Conservation (phyloP, 2,329 filamentous ascomycete genomes). For the Corynespora cassiicola region DNA sequence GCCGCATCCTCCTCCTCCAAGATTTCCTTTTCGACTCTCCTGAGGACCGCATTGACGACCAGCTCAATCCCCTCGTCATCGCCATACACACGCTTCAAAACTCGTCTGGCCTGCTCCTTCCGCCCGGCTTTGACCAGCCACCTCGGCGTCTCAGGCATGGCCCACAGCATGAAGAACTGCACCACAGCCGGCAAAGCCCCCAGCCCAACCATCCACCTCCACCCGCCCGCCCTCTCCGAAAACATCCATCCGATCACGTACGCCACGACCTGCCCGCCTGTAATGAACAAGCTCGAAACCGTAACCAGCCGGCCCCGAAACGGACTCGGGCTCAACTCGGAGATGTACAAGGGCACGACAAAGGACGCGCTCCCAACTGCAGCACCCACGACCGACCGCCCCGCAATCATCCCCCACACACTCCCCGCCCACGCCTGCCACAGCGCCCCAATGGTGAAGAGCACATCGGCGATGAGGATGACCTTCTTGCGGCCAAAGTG, state of each 20-base stretch:
- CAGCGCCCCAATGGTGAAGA: conserved; percentile 73
- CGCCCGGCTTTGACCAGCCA: conserved; percentile 79
- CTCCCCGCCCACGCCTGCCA: conserved; percentile 66
- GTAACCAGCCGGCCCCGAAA: conserved; percentile 83
- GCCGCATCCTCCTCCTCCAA: conserved; percentile 68
- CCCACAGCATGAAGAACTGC: conserved; percentile 71
- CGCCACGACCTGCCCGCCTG: conserved; percentile 85
- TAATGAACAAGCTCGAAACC: conserved; percentile 82
- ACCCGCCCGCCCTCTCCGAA: conserved; percentile 63
- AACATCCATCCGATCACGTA: conserved; percentile 85
- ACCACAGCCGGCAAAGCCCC: conserved; percentile 78
- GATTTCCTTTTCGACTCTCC: conserved; percentile 76
- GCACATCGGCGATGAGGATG: conserved; percentile 68
- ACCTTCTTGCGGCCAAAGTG: conserved; percentile 80
- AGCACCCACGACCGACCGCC: conserved; percentile 72
- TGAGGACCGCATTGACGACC: conserved; percentile 67
- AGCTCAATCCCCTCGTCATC: conserved; percentile 31
- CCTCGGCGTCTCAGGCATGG: conserved; percentile 87
- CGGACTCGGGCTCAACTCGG: conserved; percentile 79
- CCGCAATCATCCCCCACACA: conserved; percentile 70
- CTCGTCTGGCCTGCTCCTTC: conserved; percentile 65
- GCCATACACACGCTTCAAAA: conserved; percentile 71
- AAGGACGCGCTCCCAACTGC: conserved; percentile 80
- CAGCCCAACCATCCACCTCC: conserved; percentile 91
- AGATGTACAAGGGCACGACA: conserved; percentile 79